These are phyloP conservation scores for Candida caryicola DNA, from an alignment of 805 yeast species.

Conservation along the genomic window DNA sequence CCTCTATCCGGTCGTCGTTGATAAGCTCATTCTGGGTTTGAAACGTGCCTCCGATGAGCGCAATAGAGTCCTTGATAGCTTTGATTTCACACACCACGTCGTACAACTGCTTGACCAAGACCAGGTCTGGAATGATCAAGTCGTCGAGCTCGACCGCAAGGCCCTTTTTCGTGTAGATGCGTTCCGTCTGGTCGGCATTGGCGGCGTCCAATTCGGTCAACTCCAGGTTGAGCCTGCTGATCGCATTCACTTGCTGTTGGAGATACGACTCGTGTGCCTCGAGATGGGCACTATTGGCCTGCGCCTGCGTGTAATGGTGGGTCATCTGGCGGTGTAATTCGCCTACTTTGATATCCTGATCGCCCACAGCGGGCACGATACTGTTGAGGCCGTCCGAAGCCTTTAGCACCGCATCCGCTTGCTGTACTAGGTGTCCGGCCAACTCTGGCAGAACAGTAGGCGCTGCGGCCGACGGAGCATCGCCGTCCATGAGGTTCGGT, in stretches of 20 bases:
- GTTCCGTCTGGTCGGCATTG: slow-evolving; percentile 19
- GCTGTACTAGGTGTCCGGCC: no score
- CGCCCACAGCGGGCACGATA: slow-evolving; percentile 7
- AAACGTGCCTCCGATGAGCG: slow-evolving; percentile 53
- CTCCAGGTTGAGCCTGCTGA: slow-evolving; percentile 25
- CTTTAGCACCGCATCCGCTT: no score
- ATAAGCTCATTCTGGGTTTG: slow-evolving; percentile 31
- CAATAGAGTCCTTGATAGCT: slow-evolving; percentile 67
- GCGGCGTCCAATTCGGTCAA: slow-evolving; percentile 22
- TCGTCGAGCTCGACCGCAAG: slow-evolving; percentile 28
- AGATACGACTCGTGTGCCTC: slow-evolving; percentile 30
- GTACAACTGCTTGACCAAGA: slow-evolving; percentile 52
- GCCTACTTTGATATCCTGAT: slow-evolving; percentile 17
- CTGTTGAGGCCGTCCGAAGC: no score
- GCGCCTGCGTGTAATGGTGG: slow-evolving; percentile 36
- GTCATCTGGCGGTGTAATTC: slow-evolving; percentile 31
- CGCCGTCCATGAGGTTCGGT: no score
- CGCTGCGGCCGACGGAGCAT: no score
- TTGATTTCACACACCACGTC: slow-evolving; percentile 61
- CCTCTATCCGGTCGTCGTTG: slow-evolving; percentile 30
- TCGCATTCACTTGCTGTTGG: slow-evolving; percentile 19
- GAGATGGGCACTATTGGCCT: slow-evolving; percentile 31
- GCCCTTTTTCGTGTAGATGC: slow-evolving; percentile 14
- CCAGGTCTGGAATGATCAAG: slow-evolving; percentile 39
- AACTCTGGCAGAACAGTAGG: no score